Conservation (phyloP, 306 rosid genomes). For the Biancaea sappan region DNA sequence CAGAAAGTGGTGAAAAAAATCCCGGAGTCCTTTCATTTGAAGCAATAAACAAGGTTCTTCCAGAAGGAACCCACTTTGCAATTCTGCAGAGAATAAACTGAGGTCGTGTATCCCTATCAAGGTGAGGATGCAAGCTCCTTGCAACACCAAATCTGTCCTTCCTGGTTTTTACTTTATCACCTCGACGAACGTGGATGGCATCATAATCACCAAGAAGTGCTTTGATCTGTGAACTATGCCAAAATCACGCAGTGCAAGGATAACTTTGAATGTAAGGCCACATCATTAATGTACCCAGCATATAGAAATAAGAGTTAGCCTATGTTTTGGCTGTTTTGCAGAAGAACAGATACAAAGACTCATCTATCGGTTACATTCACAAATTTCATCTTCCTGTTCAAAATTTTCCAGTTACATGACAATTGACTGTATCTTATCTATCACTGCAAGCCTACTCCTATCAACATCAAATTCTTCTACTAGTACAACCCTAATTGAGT, state of each 20-base stretch:
- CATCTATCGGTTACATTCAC: background rate
- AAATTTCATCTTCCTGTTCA: no score
- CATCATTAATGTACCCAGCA: background rate
- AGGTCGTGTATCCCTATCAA: constrained; percentile 89
- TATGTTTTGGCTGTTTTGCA: no score
- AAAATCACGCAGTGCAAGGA: constrained; percentile 13
- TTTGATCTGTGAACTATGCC: constrained; percentile 51
- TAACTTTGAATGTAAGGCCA: background rate
- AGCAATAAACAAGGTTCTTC: constrained; percentile 87
- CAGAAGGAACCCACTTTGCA: constrained; percentile 82
- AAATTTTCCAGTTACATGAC: no score
- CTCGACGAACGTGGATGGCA: constrained; percentile 97
- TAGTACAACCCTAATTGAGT: no score
- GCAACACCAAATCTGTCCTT: constrained; percentile 83
- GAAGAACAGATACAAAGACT: no score
- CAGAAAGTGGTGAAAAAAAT: constrained; percentile 88
- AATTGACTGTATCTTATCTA: no score
- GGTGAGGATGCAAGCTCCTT: constrained; percentile 85
- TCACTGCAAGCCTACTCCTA: no score
- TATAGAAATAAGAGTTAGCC: background rate
- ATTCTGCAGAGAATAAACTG: constrained; percentile 78
- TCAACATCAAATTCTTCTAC: no score
- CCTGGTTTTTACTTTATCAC: constrained; percentile 90
- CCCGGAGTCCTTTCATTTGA: constrained; percentile 93
- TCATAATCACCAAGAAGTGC: constrained; percentile 65